Base-by-base conservation (phyloP, 2,329 filamentous ascomycete genomes). In the Teratosphaeriaceae sp. region DNA sequence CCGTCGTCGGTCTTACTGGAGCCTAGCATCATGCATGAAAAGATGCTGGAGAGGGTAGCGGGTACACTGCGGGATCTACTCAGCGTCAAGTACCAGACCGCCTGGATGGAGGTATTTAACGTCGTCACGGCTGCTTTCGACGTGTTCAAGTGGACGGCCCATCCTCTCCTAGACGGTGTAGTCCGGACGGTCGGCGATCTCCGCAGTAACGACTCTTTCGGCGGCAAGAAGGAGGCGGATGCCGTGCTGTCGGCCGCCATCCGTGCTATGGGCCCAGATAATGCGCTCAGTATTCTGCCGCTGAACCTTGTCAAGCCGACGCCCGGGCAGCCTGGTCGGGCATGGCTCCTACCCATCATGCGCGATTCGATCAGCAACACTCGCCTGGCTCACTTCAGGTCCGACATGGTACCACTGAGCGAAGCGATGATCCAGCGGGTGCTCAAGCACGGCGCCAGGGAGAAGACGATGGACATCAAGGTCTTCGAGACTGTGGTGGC, bases 401-500 rank as follows among this genome's bases (percentile, higher is more conserved):
- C 74, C 2, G 88, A 94, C 57, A 81, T 98, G 64, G 80, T 96
- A 5, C 88, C 92, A 13, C 71, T 98, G 19, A 97, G 90, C 61
- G 85, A 95, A 62, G 69, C 78, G 38, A 85, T 98, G 73, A 96
- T 90, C 64, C 87, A 97, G 62, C 81, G 79, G 52, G 85, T 97
- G 4, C 71, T 95, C 36, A 84, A 94, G 48, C 85, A 94, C 56
- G 86, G 85, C 12, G 71, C 78, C 18, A 80, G 79, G 12, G 85
- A 90, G 60, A 96, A 95, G 73, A 92, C 88, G 0, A 89, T 95
- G 76, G 88, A 97, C 63, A 78, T 92, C 60, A 98, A 98, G 73
- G 94, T 98, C 46, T 98, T 92, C 62, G 90, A 98, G 68, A 97
- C 92, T 0, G 73, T 98, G 3, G 87, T 98, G 7, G 85, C 94